Evolutionary conservation across 345 rosid species (phyloP), one percentile per base, ranked within the genome.

Genomic region (Camelina laxa): DNA sequence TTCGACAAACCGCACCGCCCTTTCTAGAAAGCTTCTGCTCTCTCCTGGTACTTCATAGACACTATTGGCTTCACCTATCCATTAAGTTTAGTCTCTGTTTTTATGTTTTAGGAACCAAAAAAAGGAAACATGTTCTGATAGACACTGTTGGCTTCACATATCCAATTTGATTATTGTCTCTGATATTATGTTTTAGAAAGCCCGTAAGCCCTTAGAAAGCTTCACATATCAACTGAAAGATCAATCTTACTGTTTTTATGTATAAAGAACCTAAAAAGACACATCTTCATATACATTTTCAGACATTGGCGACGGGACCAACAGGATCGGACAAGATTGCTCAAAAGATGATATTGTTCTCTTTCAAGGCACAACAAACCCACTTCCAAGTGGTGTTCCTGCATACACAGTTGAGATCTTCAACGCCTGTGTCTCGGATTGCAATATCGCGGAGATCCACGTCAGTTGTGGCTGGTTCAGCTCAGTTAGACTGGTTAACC

Each of bases 391-490:
- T 15, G 97, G 96, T 53, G 83, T 90, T 60, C 96, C 96, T 9
- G 56, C 88, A 0, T 92, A 48, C 81, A 74, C 80, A n/a, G 91
- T 88, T 30, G 80, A 88, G 58, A 85, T 87, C 19, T 64, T 84
- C 17, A 88, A 88, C 65, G 36, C 57, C 0, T 81, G 91, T 60
- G 82, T 42, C 57, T 88, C 93, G 0, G 91, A 81, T 13, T 87
- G 92, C 66, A 76, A 77, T 47, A 85, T 92, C 41, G 67, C 82
- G 53, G 70, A 90, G 82, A 88, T 92, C 60, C 97, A 92, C 60
- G 82, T 92, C 17, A 83, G 68, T 24, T 89, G 89, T 19, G 91
- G 91, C 53, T 87, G 90, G 95, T 89, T 91, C 67, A 86, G 92
- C 76, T 87, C 97, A 0, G 88, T 79, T 10, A 65, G 82, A 55